A percentile compares a stretch with the other conserved stretches of the same genome.
phyloP scores from a whole-genome alignment of 768 basidiomycete species.

The Coprinopsis sp. region DNA sequence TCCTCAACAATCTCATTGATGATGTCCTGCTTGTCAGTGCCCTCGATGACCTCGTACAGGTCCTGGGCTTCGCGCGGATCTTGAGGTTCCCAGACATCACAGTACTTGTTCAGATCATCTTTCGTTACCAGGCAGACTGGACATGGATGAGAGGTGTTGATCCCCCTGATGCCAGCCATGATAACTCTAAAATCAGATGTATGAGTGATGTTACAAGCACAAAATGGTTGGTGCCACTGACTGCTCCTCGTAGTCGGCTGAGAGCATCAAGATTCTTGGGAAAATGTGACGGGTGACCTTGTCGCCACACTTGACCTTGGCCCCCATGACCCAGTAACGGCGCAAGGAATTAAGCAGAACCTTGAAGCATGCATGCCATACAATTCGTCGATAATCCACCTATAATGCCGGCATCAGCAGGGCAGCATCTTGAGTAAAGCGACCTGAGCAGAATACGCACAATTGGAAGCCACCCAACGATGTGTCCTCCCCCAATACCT shows the following conservation, averaged over 20 bases:
- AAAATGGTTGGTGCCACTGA: slow-evolving; percentile 17
- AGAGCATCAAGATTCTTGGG: slow-evolving; percentile 34
- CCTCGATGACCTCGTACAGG: not conserved
- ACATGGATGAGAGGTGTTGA: slow-evolving; percentile 25
- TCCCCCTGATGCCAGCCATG: slow-evolving; percentile 32
- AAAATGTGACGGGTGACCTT: slow-evolving; percentile 23
- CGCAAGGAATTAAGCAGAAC: not conserved
- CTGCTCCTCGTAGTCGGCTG: slow-evolving; percentile 44
- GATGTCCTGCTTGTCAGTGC: slow-evolving; percentile 12
- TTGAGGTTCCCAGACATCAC: slow-evolving; percentile 9
- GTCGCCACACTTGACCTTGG: slow-evolving; percentile 12
- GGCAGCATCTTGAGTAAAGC: too few species aligned
- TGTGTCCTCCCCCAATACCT: not conserved
- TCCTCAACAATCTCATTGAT: slow-evolving; percentile 16
- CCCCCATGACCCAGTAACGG: not conserved
- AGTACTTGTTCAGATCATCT: slow-evolving; percentile 19
- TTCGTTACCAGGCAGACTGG: slow-evolving; percentile 30
- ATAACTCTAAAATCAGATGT: slow-evolving; percentile 20
- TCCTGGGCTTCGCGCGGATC: slow-evolving; percentile 1
- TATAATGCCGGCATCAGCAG: too few species aligned
- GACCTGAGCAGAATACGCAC: too few species aligned
- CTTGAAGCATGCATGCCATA: too few species aligned
- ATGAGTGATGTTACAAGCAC: not conserved
- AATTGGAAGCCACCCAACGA: slow-evolving; percentile 35
- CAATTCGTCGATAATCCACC: too few species aligned